These are phyloP conservation scores for Penicillium cosmopolitanum DNA, from an alignment of 495 filamentous ascomycete species.

Conservation along the genomic window DNA sequence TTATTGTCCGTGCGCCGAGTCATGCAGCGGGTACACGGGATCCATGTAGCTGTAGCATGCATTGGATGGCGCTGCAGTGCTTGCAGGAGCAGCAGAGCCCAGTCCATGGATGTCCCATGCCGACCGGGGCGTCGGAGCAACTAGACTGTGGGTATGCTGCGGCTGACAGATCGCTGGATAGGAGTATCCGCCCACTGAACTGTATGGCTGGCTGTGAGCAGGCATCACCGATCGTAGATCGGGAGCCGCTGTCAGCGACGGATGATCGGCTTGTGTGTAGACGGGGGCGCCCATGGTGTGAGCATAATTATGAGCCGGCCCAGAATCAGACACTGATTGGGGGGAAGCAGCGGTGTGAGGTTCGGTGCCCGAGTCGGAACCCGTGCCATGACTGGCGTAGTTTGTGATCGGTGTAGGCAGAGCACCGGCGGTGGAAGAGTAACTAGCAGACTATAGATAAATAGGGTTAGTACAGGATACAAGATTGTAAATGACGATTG, in stretches of 20 bases:
- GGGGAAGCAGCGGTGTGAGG: constrained; percentile 46
- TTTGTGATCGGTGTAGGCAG: constrained; percentile 43
- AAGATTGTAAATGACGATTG: neutral
- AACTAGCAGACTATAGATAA: constrained; percentile 50
- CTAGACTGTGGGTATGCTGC: constrained; percentile 26
- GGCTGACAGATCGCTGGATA: constrained; percentile 45
- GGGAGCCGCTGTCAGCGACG: constrained; percentile 28
- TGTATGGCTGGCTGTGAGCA: constrained; percentile 37
- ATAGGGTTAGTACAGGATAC: neutral
- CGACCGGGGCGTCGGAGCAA: constrained; percentile 30
- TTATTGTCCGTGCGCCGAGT: constrained; percentile 27
- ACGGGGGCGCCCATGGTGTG: constrained; percentile 26
- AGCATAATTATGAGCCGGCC: constrained; percentile 38
- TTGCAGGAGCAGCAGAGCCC: constrained; percentile 16
- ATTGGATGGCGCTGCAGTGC: constrained; percentile 24
- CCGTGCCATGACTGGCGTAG: constrained; percentile 42
- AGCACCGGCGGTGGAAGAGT: constrained; percentile 53
- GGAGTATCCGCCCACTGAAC: constrained; percentile 34
- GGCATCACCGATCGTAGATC: constrained; percentile 41
- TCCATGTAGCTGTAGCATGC: constrained; percentile 43
- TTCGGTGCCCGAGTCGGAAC: constrained; percentile 48
- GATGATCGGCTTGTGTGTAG: constrained; percentile 35
- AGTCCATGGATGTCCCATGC: constrained; percentile 44
- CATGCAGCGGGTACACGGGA: constrained; percentile 41
- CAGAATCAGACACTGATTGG: constrained; percentile 46